Evolutionary conservation across 441 rosid species (phyloP), one percentile per base, ranked within the genome.

Genomic region (Pelargonium fulgidum): DNA sequence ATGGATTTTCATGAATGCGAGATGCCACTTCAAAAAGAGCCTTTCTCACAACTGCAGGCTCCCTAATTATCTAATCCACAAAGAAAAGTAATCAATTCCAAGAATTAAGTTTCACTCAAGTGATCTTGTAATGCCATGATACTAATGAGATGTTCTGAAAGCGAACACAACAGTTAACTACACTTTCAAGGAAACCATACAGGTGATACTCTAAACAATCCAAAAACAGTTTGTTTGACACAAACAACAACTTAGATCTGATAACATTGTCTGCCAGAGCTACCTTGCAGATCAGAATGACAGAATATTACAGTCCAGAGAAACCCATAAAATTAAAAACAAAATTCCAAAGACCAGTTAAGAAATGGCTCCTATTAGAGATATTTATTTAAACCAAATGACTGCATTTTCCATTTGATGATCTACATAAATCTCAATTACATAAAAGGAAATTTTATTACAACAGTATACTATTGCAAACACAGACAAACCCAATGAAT

Each of bases 1-100:
- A 88, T 41, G 99, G 99, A 80, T 92, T 92, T n/a, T 87, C 96
- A 63, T 88, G 99, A 73, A 95, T 89, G 39, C 97, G 90, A 45
- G 86, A 69, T 13, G 97, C 97, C 81, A 90, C 89, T 79, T 88
- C 89, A 74, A 73, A 79, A 66, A 92, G 79, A 70, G 98, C 99
- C 83, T 86, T 90, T 71, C 87, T 95, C 70, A 92, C 92, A 72
- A 87, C 81, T 61, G 81, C 76, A 73, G 86, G 81, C 74, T 95
- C 97, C 58, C 99, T 98, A 65, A 92, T 81, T 73, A 92, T 79
- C 99, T 95, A 82, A 42, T 71, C 61, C 39, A 65, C 74, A 47
- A 4, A 19, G 3, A 20, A 67, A 20, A 22, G 13, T 11, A 50
- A 13, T 8, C 3, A 63, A 29, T 63, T 29, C 42, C 66, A 63